These are phyloP conservation scores for Taphrina pruni DNA, from an alignment of 1,139 yeast genomes.

Conservation along the genomic window DNA sequence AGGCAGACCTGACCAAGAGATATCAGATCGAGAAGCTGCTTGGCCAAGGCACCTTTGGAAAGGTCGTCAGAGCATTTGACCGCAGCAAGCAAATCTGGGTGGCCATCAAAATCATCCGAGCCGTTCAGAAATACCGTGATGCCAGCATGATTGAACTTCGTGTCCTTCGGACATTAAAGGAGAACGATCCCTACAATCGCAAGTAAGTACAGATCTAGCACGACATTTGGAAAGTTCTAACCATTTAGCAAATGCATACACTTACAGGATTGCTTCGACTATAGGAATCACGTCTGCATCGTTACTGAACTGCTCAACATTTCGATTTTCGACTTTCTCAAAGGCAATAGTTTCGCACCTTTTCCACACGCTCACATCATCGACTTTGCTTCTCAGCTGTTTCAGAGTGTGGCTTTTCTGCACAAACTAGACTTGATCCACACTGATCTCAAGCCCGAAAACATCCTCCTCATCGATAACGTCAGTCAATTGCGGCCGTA, in stretches of 20 bases:
- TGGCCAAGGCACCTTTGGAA: conserved; percentile 98
- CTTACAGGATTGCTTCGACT: conserved; percentile 88
- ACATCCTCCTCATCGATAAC: conserved; percentile 66
- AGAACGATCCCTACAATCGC: conserved; percentile 68
- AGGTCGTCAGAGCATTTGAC: conserved; percentile 67
- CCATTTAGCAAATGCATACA: conserved; percentile 58
- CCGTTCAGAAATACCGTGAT: conserved; percentile 57
- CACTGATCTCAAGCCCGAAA: conserved; percentile 95
- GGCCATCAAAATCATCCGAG: conserved; percentile 84
- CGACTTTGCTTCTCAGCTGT: conserved; percentile 81
- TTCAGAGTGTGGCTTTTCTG: conserved; percentile 82
- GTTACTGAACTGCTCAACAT: conserved; percentile 87
- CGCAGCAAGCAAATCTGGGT: conserved; percentile 65
- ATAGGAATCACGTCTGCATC: conserved; percentile 88
- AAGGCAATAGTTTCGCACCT: conserved; percentile 66
- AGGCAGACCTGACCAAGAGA: conserved; percentile 50
- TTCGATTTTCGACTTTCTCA: conserved; percentile 87
- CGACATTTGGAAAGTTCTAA: not conserved
- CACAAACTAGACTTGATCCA: conserved; percentile 91
- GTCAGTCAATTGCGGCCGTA: conserved; percentile 23
- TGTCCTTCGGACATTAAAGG: conserved; percentile 77
- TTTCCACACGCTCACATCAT: conserved; percentile 85
- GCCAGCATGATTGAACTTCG: conserved; percentile 62
- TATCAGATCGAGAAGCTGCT: conserved; percentile 56
- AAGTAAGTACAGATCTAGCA: conserved; percentile 46